A percentile compares a stretch with the other conserved stretches of the same genome.
phyloP scores from a whole-genome alignment of 2,329 filamentous ascomycete genomes.

The Pyrenochaeta sp. region DNA sequence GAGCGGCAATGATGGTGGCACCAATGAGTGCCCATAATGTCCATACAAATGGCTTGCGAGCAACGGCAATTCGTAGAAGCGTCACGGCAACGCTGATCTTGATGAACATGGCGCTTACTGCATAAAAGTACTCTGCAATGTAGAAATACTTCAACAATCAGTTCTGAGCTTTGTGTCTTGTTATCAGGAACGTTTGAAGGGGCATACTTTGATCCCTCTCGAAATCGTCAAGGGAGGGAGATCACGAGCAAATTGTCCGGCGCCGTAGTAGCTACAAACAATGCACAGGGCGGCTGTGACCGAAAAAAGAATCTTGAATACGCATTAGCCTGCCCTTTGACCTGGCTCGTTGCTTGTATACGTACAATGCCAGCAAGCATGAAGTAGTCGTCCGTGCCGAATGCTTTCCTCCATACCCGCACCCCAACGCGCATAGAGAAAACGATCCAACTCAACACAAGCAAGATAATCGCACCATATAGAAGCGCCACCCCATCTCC shows the following conservation, averaged over 20 bases:
- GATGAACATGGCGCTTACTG: conserved; percentile 26
- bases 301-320: conserved; percentile 19
- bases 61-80: conserved; percentile 24
- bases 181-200: no score
- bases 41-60: neutral
- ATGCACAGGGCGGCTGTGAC: conserved; percentile 30
- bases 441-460: conserved; percentile 26
- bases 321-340: neutral
- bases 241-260: conserved; percentile 19
- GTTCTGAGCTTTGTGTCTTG: no score
- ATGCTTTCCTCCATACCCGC: conserved; percentile 24
- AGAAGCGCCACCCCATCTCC: conserved; percentile 27
- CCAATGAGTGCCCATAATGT: conserved; percentile 21
- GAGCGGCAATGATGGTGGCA: conserved; percentile 18
- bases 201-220: no score
- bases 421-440: conserved; percentile 27
- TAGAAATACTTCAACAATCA: conserved; percentile 19
- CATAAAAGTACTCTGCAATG: conserved; percentile 32
- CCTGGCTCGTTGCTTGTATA: no score
- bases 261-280: conserved; percentile 27
- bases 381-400: conserved; percentile 23
- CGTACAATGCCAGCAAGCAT: conserved; percentile 21
- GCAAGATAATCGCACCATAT: conserved; percentile 24
- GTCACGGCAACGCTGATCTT: conserved; percentile 32
- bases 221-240: conserved; percentile 15